Evolutionary conservation across 345 rosid species (phyloP).

Genomic region (Boechera stricta): DNA sequence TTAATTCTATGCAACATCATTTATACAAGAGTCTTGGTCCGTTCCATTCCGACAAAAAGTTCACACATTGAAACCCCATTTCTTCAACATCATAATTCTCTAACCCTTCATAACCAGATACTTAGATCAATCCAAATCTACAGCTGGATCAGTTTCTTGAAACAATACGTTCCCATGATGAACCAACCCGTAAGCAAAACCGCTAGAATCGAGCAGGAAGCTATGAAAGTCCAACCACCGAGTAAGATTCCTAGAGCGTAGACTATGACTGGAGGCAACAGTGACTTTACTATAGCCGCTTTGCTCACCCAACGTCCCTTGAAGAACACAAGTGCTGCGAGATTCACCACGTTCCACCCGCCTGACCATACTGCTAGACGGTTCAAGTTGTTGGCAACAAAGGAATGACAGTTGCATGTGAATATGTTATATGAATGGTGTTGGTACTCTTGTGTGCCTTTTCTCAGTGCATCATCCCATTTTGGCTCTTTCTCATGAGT

Average conservation of each 20-base stretch:
- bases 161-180: conserved; percentile 76
- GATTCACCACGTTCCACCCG: conserved; percentile 91
- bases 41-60: conserved; percentile 24
- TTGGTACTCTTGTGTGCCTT: conserved; percentile 83
- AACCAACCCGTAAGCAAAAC: conserved; percentile 80
- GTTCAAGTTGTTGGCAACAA: conserved; percentile 90
- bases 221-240: conserved; percentile 69
- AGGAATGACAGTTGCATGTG: conserved; percentile 96
- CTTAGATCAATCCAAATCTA: conserved; percentile 45
- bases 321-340: conserved; percentile 68
- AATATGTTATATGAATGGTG: conserved; percentile 78
- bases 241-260: conserved; percentile 61
- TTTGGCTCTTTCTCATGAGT: conserved; percentile 49
- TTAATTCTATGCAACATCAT: background rate
- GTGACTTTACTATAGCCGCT: conserved; percentile 55
- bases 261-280: conserved; percentile 61
- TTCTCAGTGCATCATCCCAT: conserved; percentile 79
- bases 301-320: conserved; percentile 85
- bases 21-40: conserved; percentile 7
- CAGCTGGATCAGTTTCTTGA: conserved; percentile 71
- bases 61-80: background rate
- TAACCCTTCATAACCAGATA: background rate
- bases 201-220: conserved; percentile 55
- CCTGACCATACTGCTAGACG: conserved; percentile 70
- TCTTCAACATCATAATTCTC: conserved; percentile 21